Conservation (phyloP, 345 rosid species). For the Combretum micranthum region DNA sequence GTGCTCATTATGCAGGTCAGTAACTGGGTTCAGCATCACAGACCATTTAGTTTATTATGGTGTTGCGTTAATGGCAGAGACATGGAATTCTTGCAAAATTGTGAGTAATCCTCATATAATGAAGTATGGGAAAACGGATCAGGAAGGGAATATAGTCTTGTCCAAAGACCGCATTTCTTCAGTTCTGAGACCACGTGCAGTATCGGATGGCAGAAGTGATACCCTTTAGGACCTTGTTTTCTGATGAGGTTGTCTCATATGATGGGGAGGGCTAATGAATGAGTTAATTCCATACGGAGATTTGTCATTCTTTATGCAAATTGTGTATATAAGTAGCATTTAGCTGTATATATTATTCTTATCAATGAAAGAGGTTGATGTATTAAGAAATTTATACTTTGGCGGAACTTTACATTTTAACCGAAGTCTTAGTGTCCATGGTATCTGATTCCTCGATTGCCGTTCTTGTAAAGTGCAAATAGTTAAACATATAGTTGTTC, state of each 20-base stretch:
- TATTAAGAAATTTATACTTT: background rate
- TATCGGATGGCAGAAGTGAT: background rate
- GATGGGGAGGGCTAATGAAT: too few species aligned
- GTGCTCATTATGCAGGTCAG: constrained; percentile 49
- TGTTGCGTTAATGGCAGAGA: constrained; percentile 45
- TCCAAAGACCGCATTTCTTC: constrained; percentile 30
- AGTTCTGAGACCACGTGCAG: constrained; percentile 10
- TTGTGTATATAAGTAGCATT: too few species aligned
- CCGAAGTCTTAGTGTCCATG: background rate
- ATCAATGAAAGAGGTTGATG: background rate
- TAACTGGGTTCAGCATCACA: constrained; percentile 58
- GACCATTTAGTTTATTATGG: constrained; percentile 83
- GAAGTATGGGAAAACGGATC: constrained; percentile 46
- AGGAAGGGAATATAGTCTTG: constrained; percentile 51
- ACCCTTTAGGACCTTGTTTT: background rate
- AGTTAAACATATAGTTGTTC: too few species aligned
- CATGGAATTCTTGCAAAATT: constrained; percentile 64
- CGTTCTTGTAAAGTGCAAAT: background rate
- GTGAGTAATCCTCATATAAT: constrained; percentile 46
- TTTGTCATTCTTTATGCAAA: constrained; percentile 8
- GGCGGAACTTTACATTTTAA: background rate
- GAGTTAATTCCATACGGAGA: too few species aligned
- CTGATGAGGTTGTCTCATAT: too few species aligned
- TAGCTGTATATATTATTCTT: background rate
- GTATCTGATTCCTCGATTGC: background rate